Conservation (phyloP, 768 basidiomycete species). For the Roridomyces roridus region DNA sequence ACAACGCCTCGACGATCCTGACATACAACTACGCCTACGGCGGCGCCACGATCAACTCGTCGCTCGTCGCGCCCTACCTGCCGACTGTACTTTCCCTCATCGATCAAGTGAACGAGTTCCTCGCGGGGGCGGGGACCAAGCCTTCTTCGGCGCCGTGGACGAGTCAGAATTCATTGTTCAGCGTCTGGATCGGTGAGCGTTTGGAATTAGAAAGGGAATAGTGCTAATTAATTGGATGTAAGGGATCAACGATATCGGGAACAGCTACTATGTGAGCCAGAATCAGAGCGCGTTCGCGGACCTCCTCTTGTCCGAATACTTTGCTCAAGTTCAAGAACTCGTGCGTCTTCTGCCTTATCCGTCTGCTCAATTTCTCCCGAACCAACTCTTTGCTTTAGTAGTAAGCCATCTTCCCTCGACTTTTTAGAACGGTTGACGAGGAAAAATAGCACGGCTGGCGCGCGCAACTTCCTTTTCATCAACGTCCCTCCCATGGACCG, state of each 20-base stretch:
- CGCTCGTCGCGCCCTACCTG: conserved; percentile 58
- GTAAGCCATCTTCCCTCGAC: conserved; percentile 3
- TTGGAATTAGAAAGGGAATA: background rate
- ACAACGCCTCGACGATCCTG: conserved; percentile 59
- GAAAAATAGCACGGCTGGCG: conserved; percentile 53
- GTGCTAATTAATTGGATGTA: background rate
- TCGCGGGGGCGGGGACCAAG: conserved; percentile 49
- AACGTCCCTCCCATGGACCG: conserved; percentile 48
- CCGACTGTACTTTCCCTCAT: conserved; percentile 60
- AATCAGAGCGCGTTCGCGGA: conserved; percentile 60
- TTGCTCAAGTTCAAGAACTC: conserved; percentile 55
- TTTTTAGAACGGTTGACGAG: background rate
- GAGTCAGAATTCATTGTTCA: conserved; percentile 62
- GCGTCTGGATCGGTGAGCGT: conserved; percentile 58
- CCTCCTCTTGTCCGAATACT: conserved; percentile 54
- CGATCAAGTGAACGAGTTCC: conserved; percentile 69
- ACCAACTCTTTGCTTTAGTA: conserved; percentile 21
- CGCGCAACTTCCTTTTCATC: conserved; percentile 59
- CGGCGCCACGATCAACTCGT: conserved; percentile 67
- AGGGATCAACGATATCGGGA: conserved; percentile 71
- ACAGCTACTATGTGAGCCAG: conserved; percentile 54
- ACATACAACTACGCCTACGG: conserved; percentile 74
- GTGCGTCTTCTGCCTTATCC: conserved; percentile 32
- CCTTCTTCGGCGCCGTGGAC: conserved; percentile 63
- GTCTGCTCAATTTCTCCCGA: background rate